phyloP scores from a whole-genome alignment of 2,329 filamentous ascomycete genomes.

The Fusarium transvaalense region DNA sequence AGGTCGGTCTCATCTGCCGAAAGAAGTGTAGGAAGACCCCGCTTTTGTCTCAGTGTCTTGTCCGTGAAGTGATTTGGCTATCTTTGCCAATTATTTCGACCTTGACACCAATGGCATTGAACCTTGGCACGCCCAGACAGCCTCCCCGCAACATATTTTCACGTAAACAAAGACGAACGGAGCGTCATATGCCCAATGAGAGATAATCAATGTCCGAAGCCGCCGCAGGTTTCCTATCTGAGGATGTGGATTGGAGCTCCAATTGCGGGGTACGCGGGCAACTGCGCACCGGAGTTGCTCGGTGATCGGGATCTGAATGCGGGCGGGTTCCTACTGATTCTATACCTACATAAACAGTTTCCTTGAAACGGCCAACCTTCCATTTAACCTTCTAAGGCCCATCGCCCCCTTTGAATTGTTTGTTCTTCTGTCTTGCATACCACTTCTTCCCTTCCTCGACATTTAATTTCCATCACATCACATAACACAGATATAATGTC shows the following conservation, averaged over 20 bases:
- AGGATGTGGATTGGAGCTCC: slow-evolving; percentile 45
- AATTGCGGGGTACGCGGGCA: slow-evolving; percentile 47
- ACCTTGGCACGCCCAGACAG: slow-evolving; percentile 40
- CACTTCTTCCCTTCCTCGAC: slow-evolving; percentile 26
- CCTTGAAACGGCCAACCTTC: slow-evolving; percentile 8
- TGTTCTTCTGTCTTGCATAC: slow-evolving; percentile 26
- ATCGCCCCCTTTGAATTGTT: slow-evolving; percentile 30
- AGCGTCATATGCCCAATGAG: slow-evolving; percentile 36
- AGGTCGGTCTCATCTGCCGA: slow-evolving; percentile 42
- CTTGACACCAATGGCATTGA: slow-evolving; percentile 43
- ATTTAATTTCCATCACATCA: slow-evolving; percentile 27
- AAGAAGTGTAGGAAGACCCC: slow-evolving; percentile 20
- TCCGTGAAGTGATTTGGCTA: slow-evolving; percentile 25
- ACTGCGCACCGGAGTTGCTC: slow-evolving; percentile 44
- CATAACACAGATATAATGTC: slow-evolving; percentile 55
- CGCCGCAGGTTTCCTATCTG: slow-evolving; percentile 46
- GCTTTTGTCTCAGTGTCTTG: slow-evolving; percentile 26
- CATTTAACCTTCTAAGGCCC: slow-evolving; percentile 26
- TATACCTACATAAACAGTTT: slow-evolving; percentile 44
- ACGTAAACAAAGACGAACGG: slow-evolving; percentile 20
- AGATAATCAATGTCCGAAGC: slow-evolving; percentile 16
- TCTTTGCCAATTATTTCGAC: slow-evolving; percentile 23
- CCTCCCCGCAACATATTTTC: slow-evolving; percentile 30
- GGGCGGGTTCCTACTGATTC: slow-evolving; percentile 38
- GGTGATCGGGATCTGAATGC: slow-evolving; percentile 49